These are phyloP conservation scores for Rhododendron simsii DNA, from an alignment of 148 eudicot genomes.

Conservation along the genomic window DNA sequence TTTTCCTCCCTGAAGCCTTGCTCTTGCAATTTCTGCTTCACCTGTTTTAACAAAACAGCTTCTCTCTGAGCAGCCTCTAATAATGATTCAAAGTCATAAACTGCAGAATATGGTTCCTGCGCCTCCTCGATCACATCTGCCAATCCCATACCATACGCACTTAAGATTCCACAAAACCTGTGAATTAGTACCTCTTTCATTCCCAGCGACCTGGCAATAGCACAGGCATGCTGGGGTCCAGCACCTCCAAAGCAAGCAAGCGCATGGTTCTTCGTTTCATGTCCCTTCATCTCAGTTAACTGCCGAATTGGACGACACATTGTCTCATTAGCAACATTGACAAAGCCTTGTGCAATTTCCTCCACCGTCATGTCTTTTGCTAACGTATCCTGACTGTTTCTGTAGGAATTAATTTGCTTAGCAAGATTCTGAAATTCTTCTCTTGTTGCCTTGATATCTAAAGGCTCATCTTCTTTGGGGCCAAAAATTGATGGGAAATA, in stretches of 20 bases:
- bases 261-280: constrained; percentile 87
- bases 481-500: constrained; percentile 94
- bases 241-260: constrained; percentile 99
- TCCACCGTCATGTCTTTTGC: constrained; percentile 85
- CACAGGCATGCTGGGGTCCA: constrained; percentile 99
- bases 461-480: constrained; percentile 87
- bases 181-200: constrained; percentile 93
- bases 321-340: constrained; percentile 95
- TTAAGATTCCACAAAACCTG: constrained; percentile 92
- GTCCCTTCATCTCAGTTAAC: constrained; percentile 99
- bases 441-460: constrained; percentile 67
- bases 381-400: constrained; percentile 69
- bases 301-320: constrained; percentile 99
- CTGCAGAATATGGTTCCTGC: constrained; percentile 85
- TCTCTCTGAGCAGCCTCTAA: constrained; percentile 70
- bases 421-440: constrained; percentile 83
- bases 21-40: constrained; percentile 58
- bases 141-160: constrained; percentile 99
- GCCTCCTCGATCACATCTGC: constrained; percentile 97
- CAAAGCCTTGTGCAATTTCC: constrained; percentile 92
- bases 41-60: constrained; percentile 50
- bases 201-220: constrained; percentile 91
- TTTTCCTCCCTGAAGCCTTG: constrained; percentile 78
- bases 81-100: constrained; percentile 62
- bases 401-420: constrained; percentile 60